Percentiles rank a stretch among this genome's conserved stretches.
Conservation (phyloP, 2,329 filamentous ascomycete genomes). For the Aspergillus terreus region DNA sequence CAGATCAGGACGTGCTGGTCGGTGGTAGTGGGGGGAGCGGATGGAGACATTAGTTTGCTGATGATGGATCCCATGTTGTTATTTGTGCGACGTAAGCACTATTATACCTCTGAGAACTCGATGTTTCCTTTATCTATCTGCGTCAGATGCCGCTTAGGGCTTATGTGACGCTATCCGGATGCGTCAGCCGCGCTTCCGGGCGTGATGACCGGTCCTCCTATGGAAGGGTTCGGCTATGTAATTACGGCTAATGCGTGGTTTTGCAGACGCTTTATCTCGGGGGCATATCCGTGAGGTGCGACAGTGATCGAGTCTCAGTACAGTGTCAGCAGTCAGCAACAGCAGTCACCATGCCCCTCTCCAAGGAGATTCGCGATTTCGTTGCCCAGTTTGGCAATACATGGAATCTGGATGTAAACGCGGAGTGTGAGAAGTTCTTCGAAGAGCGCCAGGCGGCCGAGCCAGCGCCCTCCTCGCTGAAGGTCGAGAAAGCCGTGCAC, state of each 20-base stretch:
- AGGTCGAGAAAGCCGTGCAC: background rate
- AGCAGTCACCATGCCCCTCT: background rate
- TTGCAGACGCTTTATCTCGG: no score
- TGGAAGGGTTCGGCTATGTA: background rate
- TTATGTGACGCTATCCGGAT: background rate
- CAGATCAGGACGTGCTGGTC: background rate
- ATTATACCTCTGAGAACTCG: background rate
- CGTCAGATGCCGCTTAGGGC: background rate
- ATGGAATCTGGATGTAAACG: background rate
- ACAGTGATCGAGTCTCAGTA: no score
- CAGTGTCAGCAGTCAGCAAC: background rate
- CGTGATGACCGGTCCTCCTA: background rate
- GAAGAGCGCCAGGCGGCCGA: background rate
- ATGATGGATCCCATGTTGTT: background rate
- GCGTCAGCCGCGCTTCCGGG: background rate
- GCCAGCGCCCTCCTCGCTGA: background rate
- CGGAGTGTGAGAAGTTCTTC: background rate
- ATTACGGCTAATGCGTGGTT: background rate
- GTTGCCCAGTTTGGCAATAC: background rate
- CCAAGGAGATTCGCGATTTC: constrained; percentile 2
- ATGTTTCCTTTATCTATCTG: background rate
- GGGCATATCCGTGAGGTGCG: no score
- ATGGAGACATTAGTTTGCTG: background rate
- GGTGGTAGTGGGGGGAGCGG: background rate
- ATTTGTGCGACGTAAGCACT: background rate